Evolutionary conservation across 1,139 yeast genomes (phyloP).

Genomic region (Debaryomyces udenii): DNA sequence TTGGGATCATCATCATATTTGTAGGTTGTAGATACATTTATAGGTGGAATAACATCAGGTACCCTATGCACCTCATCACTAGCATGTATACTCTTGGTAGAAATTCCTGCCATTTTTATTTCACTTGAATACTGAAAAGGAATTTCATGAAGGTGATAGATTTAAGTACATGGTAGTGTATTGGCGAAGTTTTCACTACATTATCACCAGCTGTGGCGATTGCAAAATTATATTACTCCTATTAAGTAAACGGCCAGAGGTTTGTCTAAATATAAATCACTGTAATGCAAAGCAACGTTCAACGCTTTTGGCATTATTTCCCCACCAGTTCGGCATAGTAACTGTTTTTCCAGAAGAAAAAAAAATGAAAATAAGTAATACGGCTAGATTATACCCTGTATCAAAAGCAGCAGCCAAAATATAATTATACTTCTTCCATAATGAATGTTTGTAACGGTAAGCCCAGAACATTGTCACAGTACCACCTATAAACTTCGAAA

Average conservation of each 20-base stretch:
- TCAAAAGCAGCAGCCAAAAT: slow-evolving; percentile 54
- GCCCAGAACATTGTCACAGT: slow-evolving; percentile 50
- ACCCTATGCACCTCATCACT: slow-evolving; percentile 53
- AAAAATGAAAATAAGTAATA: slow-evolving; percentile 39
- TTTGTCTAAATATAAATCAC: too few relatives aligned
- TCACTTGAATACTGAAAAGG: too few relatives aligned
- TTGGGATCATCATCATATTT: slow-evolving; percentile 64
- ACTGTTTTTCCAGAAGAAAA: slow-evolving; percentile 34
- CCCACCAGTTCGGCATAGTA: slow-evolving; percentile 52
- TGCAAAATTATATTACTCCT: too few relatives aligned
- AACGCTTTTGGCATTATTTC: slow-evolving; percentile 42
- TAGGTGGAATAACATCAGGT: slow-evolving; percentile 74
- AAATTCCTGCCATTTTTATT: slow-evolving; percentile 35
- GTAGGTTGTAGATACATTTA: slow-evolving; percentile 80
- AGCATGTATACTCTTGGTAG: slow-evolving; percentile 63
- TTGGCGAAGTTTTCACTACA: too few relatives aligned
- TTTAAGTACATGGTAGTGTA: too few relatives aligned
- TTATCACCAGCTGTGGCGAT: too few relatives aligned
- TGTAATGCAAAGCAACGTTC: slow-evolving; percentile 47
- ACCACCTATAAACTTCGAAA: slow-evolving; percentile 50
- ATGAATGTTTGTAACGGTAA: slow-evolving; percentile 34
- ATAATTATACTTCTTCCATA: slow-evolving; percentile 50
- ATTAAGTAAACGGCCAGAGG: too few relatives aligned
- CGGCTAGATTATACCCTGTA: slow-evolving; percentile 49
- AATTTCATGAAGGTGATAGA: too few relatives aligned